These are phyloP conservation scores for Penicillium aurantiogriseum DNA, from an alignment of 2,329 filamentous ascomycete species.

Conservation along the genomic window DNA sequence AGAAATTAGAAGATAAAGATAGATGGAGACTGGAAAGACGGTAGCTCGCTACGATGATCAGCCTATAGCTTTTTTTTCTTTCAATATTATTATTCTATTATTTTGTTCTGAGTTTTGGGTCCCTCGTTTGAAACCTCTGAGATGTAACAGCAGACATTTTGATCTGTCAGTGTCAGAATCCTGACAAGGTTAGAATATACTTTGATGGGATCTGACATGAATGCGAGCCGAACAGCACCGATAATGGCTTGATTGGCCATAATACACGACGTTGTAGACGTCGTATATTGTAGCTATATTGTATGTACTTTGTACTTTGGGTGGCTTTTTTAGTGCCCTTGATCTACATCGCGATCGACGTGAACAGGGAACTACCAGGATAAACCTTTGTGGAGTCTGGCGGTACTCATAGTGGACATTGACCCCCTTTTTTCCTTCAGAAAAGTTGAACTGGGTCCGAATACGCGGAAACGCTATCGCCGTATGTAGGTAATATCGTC, in stretches of 20 bases:
- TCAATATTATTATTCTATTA: neutral
- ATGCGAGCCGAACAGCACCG: slow-evolving; percentile 4
- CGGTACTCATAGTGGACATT: neutral
- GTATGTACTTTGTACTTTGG: neutral
- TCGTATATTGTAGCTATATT: neutral
- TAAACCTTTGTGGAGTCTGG: neutral
- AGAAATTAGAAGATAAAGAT: neutral
- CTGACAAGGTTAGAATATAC: neutral
- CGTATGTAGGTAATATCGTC: neutral
- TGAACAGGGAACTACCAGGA: neutral
- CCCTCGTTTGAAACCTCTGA: neutral
- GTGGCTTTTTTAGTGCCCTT: neutral
- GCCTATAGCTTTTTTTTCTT: neutral
- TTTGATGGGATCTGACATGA: neutral
- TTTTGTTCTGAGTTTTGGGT: neutral
- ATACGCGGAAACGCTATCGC: neutral
- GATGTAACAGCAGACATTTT: neutral
- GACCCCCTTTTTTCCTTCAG: neutral
- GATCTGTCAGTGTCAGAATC: neutral
- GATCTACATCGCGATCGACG: neutral
- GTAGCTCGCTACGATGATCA: neutral
- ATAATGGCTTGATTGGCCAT: neutral
- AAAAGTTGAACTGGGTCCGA: neutral
- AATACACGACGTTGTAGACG: neutral
- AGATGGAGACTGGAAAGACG: neutral